These are phyloP conservation scores for Talaromyces sp. DNA, from an alignment of 2,329 filamentous ascomycete genomes.

Conservation along the genomic window DNA sequence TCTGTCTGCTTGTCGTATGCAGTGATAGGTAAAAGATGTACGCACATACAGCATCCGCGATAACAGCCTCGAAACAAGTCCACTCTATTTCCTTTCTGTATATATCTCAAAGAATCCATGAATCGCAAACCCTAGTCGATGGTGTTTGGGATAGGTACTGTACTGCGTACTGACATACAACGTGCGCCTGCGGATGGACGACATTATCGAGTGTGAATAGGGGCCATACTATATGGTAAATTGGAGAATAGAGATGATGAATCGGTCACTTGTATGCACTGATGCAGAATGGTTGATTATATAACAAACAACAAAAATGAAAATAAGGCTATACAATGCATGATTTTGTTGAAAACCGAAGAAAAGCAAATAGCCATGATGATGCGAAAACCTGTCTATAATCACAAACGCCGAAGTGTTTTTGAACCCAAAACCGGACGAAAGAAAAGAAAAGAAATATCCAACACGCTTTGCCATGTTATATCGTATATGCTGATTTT, in stretches of 20 bases:
- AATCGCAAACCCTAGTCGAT: not conserved
- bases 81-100: too few relatives aligned
- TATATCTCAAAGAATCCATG: not conserved
- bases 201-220: not conserved
- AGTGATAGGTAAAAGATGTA: not conserved
- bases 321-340: not conserved
- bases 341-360: not conserved
- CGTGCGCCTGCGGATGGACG: not conserved
- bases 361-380: not conserved
- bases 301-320: not conserved
- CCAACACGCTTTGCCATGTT: not conserved
- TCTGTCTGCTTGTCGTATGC: not conserved
- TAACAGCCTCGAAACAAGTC: too few relatives aligned
- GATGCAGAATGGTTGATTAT: not conserved
- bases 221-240: not conserved
- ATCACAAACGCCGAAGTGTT: slow-evolving; percentile 2
- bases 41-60: too few relatives aligned
- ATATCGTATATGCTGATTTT: slow-evolving; percentile 5
- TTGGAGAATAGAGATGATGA: not conserved
- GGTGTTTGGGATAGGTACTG: not conserved
- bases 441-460: not conserved
- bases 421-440: not conserved
- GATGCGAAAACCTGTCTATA: not conserved
- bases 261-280: not conserved
- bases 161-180: not conserved